Evolutionary conservation across 768 basidiomycete species (phyloP).

Genomic region (Leccinellum albellum): DNA sequence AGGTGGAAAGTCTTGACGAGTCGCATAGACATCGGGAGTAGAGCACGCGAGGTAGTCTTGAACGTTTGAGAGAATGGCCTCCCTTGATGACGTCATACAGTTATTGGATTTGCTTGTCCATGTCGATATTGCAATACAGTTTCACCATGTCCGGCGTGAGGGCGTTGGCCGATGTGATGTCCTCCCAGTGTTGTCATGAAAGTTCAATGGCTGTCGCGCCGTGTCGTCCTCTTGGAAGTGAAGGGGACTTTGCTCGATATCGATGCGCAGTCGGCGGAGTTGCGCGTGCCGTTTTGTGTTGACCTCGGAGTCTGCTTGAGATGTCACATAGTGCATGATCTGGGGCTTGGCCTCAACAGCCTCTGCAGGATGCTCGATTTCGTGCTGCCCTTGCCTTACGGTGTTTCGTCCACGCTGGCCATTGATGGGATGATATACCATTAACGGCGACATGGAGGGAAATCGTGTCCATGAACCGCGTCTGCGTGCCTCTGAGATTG

Average conservation of each 20-base stretch:
- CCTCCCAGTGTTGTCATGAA: slow-evolving; percentile 77
- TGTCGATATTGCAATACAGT: slow-evolving; percentile 76
- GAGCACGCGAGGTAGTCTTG: slow-evolving; percentile 82
- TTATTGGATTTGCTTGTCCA: slow-evolving; percentile 78
- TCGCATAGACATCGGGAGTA: slow-evolving; percentile 77
- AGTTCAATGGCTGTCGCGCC: slow-evolving; percentile 41
- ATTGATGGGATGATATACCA: slow-evolving; percentile 92
- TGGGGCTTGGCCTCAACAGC: slow-evolving; percentile 60
- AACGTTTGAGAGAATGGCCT: slow-evolving; percentile 60
- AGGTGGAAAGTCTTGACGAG: slow-evolving; percentile 76
- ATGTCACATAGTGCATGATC: slow-evolving; percentile 42
- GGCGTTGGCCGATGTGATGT: slow-evolving; percentile 87
- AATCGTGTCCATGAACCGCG: slow-evolving; percentile 96
- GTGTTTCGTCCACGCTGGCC: slow-evolving; percentile 88
- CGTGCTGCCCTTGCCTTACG: slow-evolving; percentile 64
- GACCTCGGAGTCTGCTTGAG: slow-evolving; percentile 35
- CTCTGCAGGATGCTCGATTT: slow-evolving; percentile 54
- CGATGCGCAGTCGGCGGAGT: slow-evolving; percentile 36
- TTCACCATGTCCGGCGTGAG: slow-evolving; percentile 89
- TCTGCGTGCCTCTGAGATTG: too few relatives aligned
- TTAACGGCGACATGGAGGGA: too few relatives aligned
- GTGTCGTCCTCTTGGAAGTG: slow-evolving; percentile 32
- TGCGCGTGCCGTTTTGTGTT: slow-evolving; percentile 36
- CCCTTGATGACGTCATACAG: slow-evolving; percentile 66
- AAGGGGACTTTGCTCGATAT: slow-evolving; percentile 41